phyloP scores from a whole-genome alignment of 768 basidiomycete genomes.

The Hypholoma sublateritium region DNA sequence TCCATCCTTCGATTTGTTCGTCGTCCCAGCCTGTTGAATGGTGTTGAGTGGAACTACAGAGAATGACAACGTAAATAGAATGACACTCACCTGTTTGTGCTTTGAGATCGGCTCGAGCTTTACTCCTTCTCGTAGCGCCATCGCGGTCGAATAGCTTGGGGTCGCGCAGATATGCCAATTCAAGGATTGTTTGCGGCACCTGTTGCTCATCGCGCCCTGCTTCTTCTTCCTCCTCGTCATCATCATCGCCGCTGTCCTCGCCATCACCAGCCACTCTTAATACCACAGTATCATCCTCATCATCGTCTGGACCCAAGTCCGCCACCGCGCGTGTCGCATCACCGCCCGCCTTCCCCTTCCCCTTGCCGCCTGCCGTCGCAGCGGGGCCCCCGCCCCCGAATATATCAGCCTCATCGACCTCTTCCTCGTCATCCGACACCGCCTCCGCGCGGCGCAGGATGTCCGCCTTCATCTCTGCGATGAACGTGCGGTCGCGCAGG shows the following conservation, averaged over 20 bases:
- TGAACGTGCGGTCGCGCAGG: constrained; percentile 55
- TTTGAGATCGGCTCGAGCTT: constrained; percentile 64
- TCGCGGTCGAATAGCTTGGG: constrained; percentile 78
- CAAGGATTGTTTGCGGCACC: constrained; percentile 64
- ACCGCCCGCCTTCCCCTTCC: constrained; percentile 26
- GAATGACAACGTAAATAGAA: background rate
- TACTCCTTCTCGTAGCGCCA: constrained; percentile 66
- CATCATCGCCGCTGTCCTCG: constrained; percentile 42
- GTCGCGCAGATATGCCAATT: constrained; percentile 75
- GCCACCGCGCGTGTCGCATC: background rate
- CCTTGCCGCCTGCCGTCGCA: constrained; percentile 18
- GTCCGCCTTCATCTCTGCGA: constrained; percentile 80
- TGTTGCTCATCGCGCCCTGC: constrained; percentile 29
- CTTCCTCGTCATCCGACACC: constrained; percentile 63
- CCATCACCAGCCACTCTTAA: constrained; percentile 63
- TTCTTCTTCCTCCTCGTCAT: constrained; percentile 36
- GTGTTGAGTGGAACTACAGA: background rate
- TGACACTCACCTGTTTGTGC: constrained; percentile 65
- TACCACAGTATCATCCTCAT: constrained; percentile 17
- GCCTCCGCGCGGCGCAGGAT: constrained; percentile 77
- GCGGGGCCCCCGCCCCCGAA: background rate
- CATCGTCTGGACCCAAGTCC: constrained; percentile 54
- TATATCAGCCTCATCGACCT: constrained; percentile 21
- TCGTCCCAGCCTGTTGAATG: constrained; percentile 61
- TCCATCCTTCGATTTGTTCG: constrained; percentile 93